These are phyloP conservation scores for Cinnamomum micranthum DNA, from an alignment of 164 flowering plant genomes.

Conservation along the genomic window DNA sequence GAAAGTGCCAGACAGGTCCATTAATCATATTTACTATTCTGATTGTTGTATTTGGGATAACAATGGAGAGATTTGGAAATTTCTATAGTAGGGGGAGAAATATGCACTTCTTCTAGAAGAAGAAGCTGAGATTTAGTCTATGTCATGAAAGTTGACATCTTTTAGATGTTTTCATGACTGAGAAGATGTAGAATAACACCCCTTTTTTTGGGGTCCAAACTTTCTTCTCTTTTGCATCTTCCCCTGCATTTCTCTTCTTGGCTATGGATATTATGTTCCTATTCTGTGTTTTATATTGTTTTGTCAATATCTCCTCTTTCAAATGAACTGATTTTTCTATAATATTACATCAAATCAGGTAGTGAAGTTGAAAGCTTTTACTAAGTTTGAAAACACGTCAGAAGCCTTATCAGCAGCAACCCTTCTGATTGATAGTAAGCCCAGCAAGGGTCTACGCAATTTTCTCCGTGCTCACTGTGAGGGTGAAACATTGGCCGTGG, in stretches of 20 bases:
- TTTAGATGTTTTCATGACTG: not conserved
- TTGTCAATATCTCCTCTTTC: not conserved
- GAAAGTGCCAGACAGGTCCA: slow-evolving; percentile 75
- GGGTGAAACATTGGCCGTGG: slow-evolving; percentile 76
- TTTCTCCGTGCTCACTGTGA: slow-evolving; percentile 78
- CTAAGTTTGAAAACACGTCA: slow-evolving; percentile 85
- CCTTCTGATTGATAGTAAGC: slow-evolving; percentile 65
- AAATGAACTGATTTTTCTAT: not conserved
- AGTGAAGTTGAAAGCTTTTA: slow-evolving; percentile 87
- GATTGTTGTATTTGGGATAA: not conserved
- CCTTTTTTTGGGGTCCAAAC: not conserved
- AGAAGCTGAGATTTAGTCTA: not conserved
- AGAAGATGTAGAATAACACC: not conserved
- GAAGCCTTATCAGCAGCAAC: slow-evolving; percentile 80
- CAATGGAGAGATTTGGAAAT: no score
- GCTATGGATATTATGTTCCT: not conserved
- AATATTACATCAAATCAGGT: slow-evolving; percentile 34
- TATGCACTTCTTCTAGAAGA: no score
- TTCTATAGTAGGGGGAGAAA: no score
- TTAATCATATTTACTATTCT: not conserved
- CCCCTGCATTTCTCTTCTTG: not conserved
- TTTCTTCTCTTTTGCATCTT: not conserved
- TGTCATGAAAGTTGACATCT: no score
- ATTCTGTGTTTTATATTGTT: not conserved
- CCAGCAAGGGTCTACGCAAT: slow-evolving; percentile 85